Evolutionary conservation across 495 filamentous ascomycete species (phyloP), one percentile per base, ranked within the genome.

Genomic region (Penicillium samsonianum): DNA sequence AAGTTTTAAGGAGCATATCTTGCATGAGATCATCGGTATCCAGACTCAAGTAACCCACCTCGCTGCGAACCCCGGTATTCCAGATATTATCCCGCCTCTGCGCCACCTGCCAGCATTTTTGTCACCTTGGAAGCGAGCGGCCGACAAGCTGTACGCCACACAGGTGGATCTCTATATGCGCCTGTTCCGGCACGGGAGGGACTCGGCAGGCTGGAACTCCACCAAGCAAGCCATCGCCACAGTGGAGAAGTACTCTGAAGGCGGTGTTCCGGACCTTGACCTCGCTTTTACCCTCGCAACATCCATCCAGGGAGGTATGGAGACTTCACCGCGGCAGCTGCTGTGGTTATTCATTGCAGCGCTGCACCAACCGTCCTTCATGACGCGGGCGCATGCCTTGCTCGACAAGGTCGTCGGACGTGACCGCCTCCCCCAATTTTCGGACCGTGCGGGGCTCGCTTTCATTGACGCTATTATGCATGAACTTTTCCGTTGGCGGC

Each of bases 401-500:
- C 64, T 77, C 23, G 73, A 77, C 50, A 45, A 59, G 1, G 65
- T 77, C 11, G 62, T 77, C 37, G 73, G 72, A 1, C 59, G 58
- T 4, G 54, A 64, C 5, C 63, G 69, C 2, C 60, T 70, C 1
- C 74, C 72, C 3, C 40, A 12, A 3, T 71, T 74, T 33, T 58
- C 61, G 0, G 74, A 77, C 37, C 58, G 67, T 3, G 3, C 65
- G 5, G 49, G 61, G 0, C 63, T 77, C 4, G 19, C 55, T 6
- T 73, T 62, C 43, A 65, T 77, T 33, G 67, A 73, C 20, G 69
- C 73, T 12, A 50, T 74, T 35, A 45, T 51, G 8, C 56, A 68
- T 50, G 74, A 77, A 31, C 43, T 70, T n/a, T 61, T 72, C 46
- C 70, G 74, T 26, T 77, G 74, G 74, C 58, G 66, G 5, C 71